Percentiles rank a stretch among this genome's conserved stretches.
These are phyloP conservation scores for Carex kokanica DNA, from an alignment of 176 grass and related monocot species.

Conservation along the genomic window DNA sequence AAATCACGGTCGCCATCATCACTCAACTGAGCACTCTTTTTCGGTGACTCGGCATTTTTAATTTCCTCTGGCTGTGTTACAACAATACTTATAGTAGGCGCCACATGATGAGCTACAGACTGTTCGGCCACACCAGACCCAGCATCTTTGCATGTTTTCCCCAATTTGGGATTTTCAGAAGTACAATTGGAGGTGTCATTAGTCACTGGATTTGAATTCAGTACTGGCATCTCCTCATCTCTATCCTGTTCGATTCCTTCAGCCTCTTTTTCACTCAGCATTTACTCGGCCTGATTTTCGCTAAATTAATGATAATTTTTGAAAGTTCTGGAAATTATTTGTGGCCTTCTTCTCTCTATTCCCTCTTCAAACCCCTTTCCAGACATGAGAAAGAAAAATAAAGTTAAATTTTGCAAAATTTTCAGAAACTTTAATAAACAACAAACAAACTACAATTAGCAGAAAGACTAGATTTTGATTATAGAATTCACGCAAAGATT, in stretches of 20 bases:
- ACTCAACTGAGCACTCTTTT: slow-evolving; percentile 40
- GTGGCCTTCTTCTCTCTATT: background rate
- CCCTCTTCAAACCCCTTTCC: slow-evolving; percentile 5
- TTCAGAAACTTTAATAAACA: background rate
- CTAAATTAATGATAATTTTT: background rate
- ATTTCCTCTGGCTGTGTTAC: slow-evolving; percentile 57
- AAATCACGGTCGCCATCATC: slow-evolving; percentile 67
- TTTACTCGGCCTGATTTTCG: slow-evolving; percentile 6
- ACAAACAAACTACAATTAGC: slow-evolving; percentile 6
- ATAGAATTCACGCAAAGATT: slow-evolving; percentile 22
- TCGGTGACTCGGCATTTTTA: slow-evolving; percentile 30
- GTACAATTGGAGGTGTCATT: slow-evolving; percentile 5
- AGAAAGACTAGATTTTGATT: background rate
- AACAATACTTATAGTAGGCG: slow-evolving; percentile 51
- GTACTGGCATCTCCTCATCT: background rate
- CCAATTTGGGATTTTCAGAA: slow-evolving; percentile 26
- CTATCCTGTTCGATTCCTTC: background rate
- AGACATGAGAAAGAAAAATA: background rate
- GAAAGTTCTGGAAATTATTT: background rate
- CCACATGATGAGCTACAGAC: slow-evolving; percentile 18
- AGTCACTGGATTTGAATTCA: slow-evolving; percentile 20
- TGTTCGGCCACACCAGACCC: background rate
- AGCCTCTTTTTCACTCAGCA: slow-evolving; percentile 27
- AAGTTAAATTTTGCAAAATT: background rate
- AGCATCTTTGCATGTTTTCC: slow-evolving; percentile 24